Base-by-base conservation (phyloP, 495 filamentous ascomycete genomes). In the Penicillium waksmanii region DNA sequence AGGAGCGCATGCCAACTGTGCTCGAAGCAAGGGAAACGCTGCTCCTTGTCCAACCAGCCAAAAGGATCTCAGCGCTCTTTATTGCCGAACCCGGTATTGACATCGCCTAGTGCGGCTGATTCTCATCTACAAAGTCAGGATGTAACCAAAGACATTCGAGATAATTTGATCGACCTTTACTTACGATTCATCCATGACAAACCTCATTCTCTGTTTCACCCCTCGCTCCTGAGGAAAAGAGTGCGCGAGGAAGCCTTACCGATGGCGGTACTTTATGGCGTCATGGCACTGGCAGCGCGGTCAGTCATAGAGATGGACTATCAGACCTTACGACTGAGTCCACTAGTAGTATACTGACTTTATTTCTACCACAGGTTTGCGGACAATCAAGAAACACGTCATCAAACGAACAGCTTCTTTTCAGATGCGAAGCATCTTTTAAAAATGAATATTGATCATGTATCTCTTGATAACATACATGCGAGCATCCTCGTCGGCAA, bases 171-270 rank as follows among this genome's bases (percentile, higher is more conserved):
- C n/a, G 62, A 67, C 46, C 48, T 73, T 5, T 73, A 73, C 54
- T 48, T 73, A 12, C n/a, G 52, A 11, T 61, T 58, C 53, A 67
- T 73, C 17, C 70, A 73, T 56, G 64, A 71, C 52, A 70, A 73
- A 38, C 65, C 70, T 3, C 70, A 73, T 35, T 66, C 64, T 9
- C 42, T 70, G 2, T 73, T 73, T 42, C 65, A 70, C 46, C 65
- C 68, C 18, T 47, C 50, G 7, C 25, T 53, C 5, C 33, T 61
- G 4, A 56, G 18, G 38, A 33, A 48, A 15, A 48, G 64, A 40
- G 54, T 60, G 4, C 19, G 18, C 3, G 34, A 67, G 38, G 57
- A 38, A 19, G 47, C 53, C 9, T 4, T 59, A 21, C 34, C 55
- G 15, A 44, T 25, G n/a, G 36, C 49, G n/a, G 33, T 67, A 1